Percentiles rank a stretch among this genome's conserved stretches.
Evolutionary conservation across 2,329 filamentous ascomycete species (phyloP).

Genomic region (Pseudovirgaria hyperparasitica): DNA sequence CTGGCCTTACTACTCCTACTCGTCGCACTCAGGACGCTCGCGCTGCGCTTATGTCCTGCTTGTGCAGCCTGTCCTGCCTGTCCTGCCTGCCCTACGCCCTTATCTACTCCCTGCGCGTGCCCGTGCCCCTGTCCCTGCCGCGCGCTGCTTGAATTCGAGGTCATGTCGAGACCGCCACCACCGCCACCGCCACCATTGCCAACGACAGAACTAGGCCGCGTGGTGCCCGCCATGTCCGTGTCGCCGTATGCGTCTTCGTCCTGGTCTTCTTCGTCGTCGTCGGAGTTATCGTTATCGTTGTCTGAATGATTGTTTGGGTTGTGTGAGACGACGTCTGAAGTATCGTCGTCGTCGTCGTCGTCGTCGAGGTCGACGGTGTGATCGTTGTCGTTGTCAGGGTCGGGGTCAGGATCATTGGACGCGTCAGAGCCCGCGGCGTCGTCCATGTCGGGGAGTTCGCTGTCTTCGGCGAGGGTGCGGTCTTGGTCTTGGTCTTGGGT

Average conservation of each 20-base stretch:
- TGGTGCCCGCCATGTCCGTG: too few species aligned
- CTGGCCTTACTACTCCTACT: constrained; percentile 19
- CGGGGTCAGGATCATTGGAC: constrained; percentile 28
- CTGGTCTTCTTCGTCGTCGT: constrained; percentile 15
- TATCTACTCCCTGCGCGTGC: too few species aligned
- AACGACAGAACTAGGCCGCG: too few species aligned
- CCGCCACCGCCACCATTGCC: too few species aligned
- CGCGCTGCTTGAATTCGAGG: too few species aligned
- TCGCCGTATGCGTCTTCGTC: constrained; percentile 3
- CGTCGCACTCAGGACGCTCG: constrained; percentile 59
- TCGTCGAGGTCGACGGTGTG: too few species aligned
- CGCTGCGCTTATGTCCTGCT: constrained; percentile 58
- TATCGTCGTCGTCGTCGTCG: constrained; percentile 8
- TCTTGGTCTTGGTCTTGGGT: constrained; percentile 18
- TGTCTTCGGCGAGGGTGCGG: too few species aligned
- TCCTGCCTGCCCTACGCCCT: too few species aligned
- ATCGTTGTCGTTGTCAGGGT: constrained; percentile 7
- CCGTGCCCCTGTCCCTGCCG: too few species aligned
- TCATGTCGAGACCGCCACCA: too few species aligned
- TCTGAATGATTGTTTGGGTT: constrained; percentile 12
- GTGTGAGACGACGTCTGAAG: constrained; percentile 10
- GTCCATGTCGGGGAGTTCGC: constrained; percentile 15
- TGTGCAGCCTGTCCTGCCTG: too few species aligned
- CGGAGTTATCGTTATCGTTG: constrained; percentile 15
- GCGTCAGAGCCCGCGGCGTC: constrained; percentile 11